phyloP scores from a whole-genome alignment of 2,329 filamentous ascomycete species.

The Arthrobotrys sphaeroides region DNA sequence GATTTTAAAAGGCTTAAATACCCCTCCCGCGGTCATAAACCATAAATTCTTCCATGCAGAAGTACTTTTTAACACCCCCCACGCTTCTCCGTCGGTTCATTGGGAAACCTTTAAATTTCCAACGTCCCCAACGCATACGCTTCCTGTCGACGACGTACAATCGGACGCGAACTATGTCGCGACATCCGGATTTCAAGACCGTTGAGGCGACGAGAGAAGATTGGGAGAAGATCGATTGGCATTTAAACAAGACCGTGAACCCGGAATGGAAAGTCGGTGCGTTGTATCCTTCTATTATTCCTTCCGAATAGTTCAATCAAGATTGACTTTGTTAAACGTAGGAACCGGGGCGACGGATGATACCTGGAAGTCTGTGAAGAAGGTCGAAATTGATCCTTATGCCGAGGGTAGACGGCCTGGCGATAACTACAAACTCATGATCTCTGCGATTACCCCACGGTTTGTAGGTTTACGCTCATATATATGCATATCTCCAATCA shows the following conservation, averaged over 20 bases:
- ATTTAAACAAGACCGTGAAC: conserved; percentile 36
- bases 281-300: conserved; percentile 71
- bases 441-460: conserved; percentile 81
- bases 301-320: conserved; percentile 69
- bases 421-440: conserved; percentile 92
- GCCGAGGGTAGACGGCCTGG: conserved; percentile 72
- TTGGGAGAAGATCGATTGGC: conserved; percentile 64
- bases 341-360: conserved; percentile 56
- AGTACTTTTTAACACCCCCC: neutral
- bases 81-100: neutral
- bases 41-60: conserved; percentile 2
- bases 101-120: conserved; percentile 7
- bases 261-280: conserved; percentile 46
- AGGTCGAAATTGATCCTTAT: conserved; percentile 79
- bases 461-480: conserved; percentile 75
- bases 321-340: neutral
- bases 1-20: conserved; percentile 1
- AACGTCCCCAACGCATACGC: conserved; percentile 1
- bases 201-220: conserved; percentile 73
- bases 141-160: neutral
- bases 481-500: too few relatives aligned
- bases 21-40: neutral
- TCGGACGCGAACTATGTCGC: conserved; percentile 57
- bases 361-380: conserved; percentile 68
- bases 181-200: conserved; percentile 77